phyloP scores from a whole-genome alignment of 805 yeast genomes.

The Ogataea trehalophila region DNA sequence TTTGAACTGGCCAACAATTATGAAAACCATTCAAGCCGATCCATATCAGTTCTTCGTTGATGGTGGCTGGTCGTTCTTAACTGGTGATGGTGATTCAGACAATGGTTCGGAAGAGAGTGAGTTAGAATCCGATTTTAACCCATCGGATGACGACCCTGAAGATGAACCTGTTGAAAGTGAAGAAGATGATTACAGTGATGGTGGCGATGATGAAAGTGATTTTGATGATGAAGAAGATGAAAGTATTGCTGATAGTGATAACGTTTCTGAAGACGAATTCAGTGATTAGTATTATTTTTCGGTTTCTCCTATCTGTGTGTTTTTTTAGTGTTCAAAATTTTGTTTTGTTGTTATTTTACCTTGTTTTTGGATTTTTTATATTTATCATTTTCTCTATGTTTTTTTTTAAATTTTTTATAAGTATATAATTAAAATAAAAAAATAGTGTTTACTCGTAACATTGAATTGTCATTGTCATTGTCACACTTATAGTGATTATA shows the following conservation, averaged over 20 bases:
- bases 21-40: conserved; percentile 89
- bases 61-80: conserved; percentile 96
- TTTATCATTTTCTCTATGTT: not conserved
- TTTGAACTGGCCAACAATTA: conserved; percentile 91
- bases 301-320: not conserved
- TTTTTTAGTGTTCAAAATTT: conserved; percentile 1
- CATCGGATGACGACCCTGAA: conserved; percentile 54
- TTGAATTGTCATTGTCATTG: too few relatives aligned
- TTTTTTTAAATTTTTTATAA: not conserved
- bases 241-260: conserved; percentile 25
- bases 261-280: conserved; percentile 27
- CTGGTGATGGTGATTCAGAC: conserved; percentile 80
- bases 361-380: not conserved
- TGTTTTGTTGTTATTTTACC: not conserved
- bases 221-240: conserved; percentile 23
- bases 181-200: conserved; percentile 24
- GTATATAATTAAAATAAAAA: too few relatives aligned
- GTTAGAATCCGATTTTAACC: conserved; percentile 60
- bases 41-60: conserved; percentile 91
- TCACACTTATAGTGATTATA: conserved; percentile 28
- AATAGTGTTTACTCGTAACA: not conserved
- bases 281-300: conserved; percentile 20
- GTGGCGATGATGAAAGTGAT: conserved; percentile 19
- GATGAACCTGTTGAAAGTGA: conserved; percentile 42
- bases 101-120: conserved; percentile 65